Evolutionary conservation across 805 yeast genomes (phyloP), one percentile per base, ranked within the genome.

Genomic region (Candida montana): DNA sequence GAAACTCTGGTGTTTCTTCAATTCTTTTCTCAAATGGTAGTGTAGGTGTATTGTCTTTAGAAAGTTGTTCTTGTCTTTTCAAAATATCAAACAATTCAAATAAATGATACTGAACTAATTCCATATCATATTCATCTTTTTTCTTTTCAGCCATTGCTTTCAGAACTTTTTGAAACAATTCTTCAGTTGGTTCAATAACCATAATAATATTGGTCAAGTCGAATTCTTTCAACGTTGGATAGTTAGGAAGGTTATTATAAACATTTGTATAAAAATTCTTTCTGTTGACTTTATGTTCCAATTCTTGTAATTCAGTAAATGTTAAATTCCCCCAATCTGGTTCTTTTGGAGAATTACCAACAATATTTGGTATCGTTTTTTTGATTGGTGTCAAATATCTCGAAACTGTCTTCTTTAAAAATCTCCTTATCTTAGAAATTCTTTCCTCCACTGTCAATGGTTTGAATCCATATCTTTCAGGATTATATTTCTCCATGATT

Each of bases 91-190:
- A 37, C 1, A 61, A 32, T 20, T 58, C 47, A 42, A 66, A 54
- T 27, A 65, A 55, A 35, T 65, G 63, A 53, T 73, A 73, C 38
- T 69, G 52, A 5, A 68, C 54, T 3, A 76, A 54, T 33, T 77
- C 82, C 81, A 75, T 75, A 51, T 77, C 82, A 48, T 67, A 74
- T 27, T 75, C 79, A n/a, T 55, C 46, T 1, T 42, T 24, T 4
- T 45, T 29, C 40, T 66, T 62, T 4, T 60, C 43, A 42, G 47
- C 47, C 54, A 57, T 39, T 33, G 59, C 40, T 44, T 57, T 21
- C 10, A 31, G 13, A 2, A 54, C 48, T 29, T 41, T 47, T 2
- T 52, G 40, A 41, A 49, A 65, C 13, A 53, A 30, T n/a, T 46
- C 44, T 6, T 34, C 36, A 2, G 61, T 64, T 3, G 87, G 87